Percentiles rank a stretch among this genome's conserved stretches.
phyloP scores from a whole-genome alignment of 805 yeast species.

The Wickerhamiella parazyma region DNA sequence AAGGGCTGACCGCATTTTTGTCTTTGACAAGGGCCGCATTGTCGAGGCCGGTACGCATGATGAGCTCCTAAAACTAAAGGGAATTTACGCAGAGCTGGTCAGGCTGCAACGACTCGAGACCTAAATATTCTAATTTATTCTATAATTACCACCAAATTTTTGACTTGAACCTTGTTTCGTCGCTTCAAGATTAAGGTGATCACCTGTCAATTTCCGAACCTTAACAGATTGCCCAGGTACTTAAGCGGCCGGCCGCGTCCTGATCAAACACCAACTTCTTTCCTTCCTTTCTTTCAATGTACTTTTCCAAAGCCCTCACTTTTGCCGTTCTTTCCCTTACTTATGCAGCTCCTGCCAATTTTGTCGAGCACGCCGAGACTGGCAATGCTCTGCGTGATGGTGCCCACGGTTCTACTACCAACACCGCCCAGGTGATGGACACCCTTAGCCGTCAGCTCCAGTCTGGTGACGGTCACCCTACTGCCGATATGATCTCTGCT shows the following conservation, averaged over 20 bases:
- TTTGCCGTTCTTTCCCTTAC: slow-evolving; percentile 15
- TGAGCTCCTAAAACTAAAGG: slow-evolving; percentile 30
- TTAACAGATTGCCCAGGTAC: background rate
- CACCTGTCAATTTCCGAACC: background rate
- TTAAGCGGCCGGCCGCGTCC: background rate
- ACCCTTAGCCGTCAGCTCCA: slow-evolving; percentile 15
- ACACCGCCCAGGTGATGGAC: slow-evolving; percentile 16
- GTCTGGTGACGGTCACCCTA: slow-evolving; percentile 17
- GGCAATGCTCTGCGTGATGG: slow-evolving; percentile 15
- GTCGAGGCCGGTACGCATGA: slow-evolving; percentile 45
- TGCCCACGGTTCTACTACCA: slow-evolving; percentile 15
- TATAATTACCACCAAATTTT: too few species aligned
- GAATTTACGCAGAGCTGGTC: slow-evolving; percentile 30
- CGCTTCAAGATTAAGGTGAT: too few species aligned
- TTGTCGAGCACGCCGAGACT: slow-evolving; percentile 9
- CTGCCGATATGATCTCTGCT: slow-evolving; percentile 16
- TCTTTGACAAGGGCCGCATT: slow-evolving; percentile 50
- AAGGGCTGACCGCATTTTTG: slow-evolving; percentile 47
- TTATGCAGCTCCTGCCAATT: slow-evolving; percentile 13
- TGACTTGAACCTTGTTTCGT: too few species aligned
- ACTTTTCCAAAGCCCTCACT: slow-evolving; percentile 12
- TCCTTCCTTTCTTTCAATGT: slow-evolving; percentile 10
- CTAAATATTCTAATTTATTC: slow-evolving; percentile 5
- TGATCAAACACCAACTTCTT: slow-evolving; percentile 4
- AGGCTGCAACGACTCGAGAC: slow-evolving; percentile 27